A percentile compares a stretch with the other conserved stretches of the same genome.
phyloP scores from a whole-genome alignment of 164 flowering plant species.

The Annona cherimola region DNA sequence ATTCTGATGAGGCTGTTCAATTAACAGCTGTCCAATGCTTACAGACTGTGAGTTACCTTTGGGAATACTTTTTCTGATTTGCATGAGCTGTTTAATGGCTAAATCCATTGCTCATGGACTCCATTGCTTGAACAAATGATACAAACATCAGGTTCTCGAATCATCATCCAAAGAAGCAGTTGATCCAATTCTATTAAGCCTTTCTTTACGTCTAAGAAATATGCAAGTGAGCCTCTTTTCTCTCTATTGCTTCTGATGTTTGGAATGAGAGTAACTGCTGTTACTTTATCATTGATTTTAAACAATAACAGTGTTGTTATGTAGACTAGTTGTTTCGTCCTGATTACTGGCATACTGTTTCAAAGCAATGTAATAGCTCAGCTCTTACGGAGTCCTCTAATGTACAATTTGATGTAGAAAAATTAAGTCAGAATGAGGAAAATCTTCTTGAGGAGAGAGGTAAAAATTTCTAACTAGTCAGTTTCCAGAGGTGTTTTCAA shows the following conservation, averaged over 20 bases:
- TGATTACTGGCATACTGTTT: neutral
- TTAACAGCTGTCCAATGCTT: conserved; percentile 83
- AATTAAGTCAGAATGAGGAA: too few relatives aligned
- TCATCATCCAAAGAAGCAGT: conserved; percentile 71
- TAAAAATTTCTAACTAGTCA: too few relatives aligned
- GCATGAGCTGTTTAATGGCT: too few relatives aligned
- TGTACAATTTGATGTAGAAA: too few relatives aligned
- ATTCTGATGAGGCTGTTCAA: conserved; percentile 83
- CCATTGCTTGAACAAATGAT: neutral
- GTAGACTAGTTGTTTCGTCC: neutral
- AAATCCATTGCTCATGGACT: too few relatives aligned
- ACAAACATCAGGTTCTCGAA: conserved; percentile 54
- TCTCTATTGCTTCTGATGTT: neutral
- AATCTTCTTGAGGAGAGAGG: too few relatives aligned
- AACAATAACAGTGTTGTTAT: neutral
- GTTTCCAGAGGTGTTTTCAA: too few relatives aligned
- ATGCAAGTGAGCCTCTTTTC: conserved; percentile 51
- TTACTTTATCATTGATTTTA: neutral
- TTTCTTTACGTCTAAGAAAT: conserved; percentile 74
- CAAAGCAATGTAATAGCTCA: too few relatives aligned
- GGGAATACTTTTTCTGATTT: neutral
- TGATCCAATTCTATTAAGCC: conserved; percentile 64
- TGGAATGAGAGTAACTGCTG: neutral
- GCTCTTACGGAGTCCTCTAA: too few relatives aligned
- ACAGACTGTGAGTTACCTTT: conserved; percentile 40